Evolutionary conservation across 768 basidiomycete genomes (phyloP).

Genomic region (Phlebiopsis gigantea): DNA sequence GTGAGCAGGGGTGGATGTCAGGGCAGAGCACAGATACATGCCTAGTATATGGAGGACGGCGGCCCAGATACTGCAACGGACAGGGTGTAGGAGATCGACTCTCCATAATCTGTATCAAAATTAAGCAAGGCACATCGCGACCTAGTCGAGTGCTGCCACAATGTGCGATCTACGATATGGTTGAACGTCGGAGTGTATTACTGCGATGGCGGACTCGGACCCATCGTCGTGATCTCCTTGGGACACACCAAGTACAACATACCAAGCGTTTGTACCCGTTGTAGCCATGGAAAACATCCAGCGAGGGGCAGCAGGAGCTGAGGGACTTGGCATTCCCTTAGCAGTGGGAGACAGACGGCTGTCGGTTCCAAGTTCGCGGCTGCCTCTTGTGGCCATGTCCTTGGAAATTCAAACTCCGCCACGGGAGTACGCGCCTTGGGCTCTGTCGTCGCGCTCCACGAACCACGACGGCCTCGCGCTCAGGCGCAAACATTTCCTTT

Average conservation of each 20-base stretch:
- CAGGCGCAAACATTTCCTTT: neutral
- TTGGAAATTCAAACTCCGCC: conserved; percentile 11
- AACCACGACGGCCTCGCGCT: conserved; percentile 3
- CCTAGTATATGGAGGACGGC: neutral
- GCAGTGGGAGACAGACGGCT: neutral
- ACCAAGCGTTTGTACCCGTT: neutral
- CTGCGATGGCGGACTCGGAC: neutral
- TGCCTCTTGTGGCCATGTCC: neutral
- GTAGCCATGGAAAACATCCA: no score
- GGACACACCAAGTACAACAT: neutral
- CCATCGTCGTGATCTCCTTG: neutral
- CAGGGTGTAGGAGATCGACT: neutral
- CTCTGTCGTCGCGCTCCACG: conserved; percentile 14
- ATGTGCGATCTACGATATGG: neutral
- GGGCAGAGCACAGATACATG: neutral
- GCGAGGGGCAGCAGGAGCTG: neutral
- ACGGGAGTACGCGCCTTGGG: conserved; percentile 6
- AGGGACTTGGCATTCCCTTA: neutral
- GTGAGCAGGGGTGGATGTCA: no score
- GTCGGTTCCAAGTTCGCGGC: neutral
- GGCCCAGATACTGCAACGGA: neutral
- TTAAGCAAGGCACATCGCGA: neutral
- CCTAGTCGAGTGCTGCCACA: neutral
- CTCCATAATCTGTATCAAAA: neutral
- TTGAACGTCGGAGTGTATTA: neutral